Evolutionary conservation across 129 eudicot genomes (phyloP).

Genomic region (Apium graveolens): DNA sequence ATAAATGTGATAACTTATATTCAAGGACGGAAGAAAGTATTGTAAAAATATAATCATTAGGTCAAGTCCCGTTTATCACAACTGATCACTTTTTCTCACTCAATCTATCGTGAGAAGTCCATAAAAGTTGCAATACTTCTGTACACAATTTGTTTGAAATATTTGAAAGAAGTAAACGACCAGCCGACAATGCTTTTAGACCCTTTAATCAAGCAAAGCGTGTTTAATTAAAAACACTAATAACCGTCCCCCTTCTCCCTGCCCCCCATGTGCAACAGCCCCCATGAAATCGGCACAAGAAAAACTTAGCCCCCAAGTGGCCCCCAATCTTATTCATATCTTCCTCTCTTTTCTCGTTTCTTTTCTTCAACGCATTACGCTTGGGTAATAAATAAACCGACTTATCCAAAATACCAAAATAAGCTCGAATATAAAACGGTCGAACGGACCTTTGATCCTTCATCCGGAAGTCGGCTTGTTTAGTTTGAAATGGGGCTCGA

Average conservation of each 20-base stretch:
- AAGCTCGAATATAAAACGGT: too few species aligned
- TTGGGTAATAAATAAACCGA: too few species aligned
- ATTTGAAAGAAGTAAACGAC: neutral
- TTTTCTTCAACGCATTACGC: neutral
- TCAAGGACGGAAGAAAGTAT: too few species aligned
- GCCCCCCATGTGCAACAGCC: conserved; percentile 41
- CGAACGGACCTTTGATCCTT: too few species aligned
- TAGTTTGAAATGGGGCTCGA: too few species aligned
- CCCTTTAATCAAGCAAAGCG: conserved; percentile 34
- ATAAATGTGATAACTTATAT: too few species aligned
- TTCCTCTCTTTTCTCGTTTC: neutral
- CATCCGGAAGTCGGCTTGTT: too few species aligned
- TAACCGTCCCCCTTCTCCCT: too few species aligned
- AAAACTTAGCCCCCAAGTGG: conserved; percentile 9
- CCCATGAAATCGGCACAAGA: conserved; percentile 20
- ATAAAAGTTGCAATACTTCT: neutral
- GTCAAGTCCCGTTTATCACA: too few species aligned
- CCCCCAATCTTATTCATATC: neutral
- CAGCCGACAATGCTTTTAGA: conserved; percentile 25
- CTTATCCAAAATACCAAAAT: too few species aligned
- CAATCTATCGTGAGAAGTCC: neutral
- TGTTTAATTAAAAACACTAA: conserved; percentile 9
- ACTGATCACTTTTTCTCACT: too few species aligned
- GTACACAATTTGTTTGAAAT: neutral
- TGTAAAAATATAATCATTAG: too few species aligned